phyloP scores from a whole-genome alignment of 345 rosid genomes.

The Aethionema arabicum region DNA sequence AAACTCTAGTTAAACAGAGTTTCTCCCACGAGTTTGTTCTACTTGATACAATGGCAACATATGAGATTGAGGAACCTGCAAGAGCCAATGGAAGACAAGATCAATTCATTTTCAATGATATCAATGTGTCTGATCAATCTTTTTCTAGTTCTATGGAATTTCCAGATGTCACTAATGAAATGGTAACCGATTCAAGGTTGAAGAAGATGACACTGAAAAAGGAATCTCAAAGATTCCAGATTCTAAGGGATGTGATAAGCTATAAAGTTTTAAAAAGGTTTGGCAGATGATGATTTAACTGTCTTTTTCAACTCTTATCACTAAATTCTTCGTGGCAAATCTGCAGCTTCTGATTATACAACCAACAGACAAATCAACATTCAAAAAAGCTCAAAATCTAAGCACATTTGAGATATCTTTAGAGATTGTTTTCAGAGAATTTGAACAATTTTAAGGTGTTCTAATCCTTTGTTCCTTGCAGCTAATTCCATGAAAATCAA shows the following conservation, averaged over 20 bases:
- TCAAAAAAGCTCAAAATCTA: conserved; percentile 1
- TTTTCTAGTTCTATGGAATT: neutral
- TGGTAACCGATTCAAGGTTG: conserved; percentile 2
- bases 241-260: conserved; percentile 8
- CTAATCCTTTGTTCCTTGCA: neutral
- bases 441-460: too few relatives aligned
- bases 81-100: neutral
- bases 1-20: conserved; percentile 22
- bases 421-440: neutral
- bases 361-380: neutral
- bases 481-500: neutral
- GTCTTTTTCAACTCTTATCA: conserved; percentile 9
- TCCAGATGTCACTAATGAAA: conserved; percentile 9
- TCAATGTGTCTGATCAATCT: conserved; percentile 3
- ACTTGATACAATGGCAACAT: conserved; percentile 29
- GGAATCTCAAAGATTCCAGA: neutral
- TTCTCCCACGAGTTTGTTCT: conserved; percentile 32
- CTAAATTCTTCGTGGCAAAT: conserved; percentile 7
- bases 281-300: neutral
- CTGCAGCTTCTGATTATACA: conserved; percentile 4
- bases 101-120: conserved; percentile 10
- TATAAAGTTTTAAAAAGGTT: neutral
- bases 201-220: neutral
- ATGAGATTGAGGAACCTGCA: conserved; percentile 21
- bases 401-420: neutral